Base-by-base conservation (phyloP, 1,284 basidiomycete species). In the Entoloma clypeatum region DNA sequence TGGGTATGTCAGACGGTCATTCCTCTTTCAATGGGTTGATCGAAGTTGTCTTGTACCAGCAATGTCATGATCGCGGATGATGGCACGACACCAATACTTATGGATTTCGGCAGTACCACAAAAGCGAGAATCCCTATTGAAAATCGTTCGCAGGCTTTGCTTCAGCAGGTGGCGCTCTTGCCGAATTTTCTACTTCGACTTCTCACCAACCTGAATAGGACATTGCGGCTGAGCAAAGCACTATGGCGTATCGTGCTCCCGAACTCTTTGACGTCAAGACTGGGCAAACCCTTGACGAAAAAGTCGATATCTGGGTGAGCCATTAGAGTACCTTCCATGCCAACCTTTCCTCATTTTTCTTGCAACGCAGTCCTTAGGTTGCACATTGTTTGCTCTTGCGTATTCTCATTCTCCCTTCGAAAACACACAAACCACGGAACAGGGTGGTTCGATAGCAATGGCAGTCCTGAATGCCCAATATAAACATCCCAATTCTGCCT, bases 61-160 rank as follows among this genome's bases (percentile, higher is more conserved):
- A 99, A 99, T 61, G 77, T 99, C 44, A 99, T 99, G 94, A 77
- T 99, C 43, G 75, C 91, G 5, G 93, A 97, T 56, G 90, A 96
- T 45, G 91, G 89, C 4, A 54, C 67, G 11, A 79, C 81, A 8
- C 88, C 93, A 1, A 88, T 99, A 49, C 76, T 99, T 11, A 99
- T 99, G 95, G 95, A 99, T 67, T 95, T 99, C 65, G 95, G 95
- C 10, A 95, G 91, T 49, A 80, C 84, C 4, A 71, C 83, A 56
- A 85, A 83, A 55, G 92, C 92, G 6, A 75, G 90, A 26, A 76
- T 95, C 42, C 71, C 69, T 33, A 77, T 95, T 45, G 76, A 86
- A 47, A 90, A 78, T 41, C 79, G 95, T 31, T 83, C 84, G 13
- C 86, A 93, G 58, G 95, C 95, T 0, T 63, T 96, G 25, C 58